A percentile compares a stretch with the other conserved stretches of the same genome.
Conservation (phyloP, 129 eudicot genomes). For the Glebionis coronaria region DNA sequence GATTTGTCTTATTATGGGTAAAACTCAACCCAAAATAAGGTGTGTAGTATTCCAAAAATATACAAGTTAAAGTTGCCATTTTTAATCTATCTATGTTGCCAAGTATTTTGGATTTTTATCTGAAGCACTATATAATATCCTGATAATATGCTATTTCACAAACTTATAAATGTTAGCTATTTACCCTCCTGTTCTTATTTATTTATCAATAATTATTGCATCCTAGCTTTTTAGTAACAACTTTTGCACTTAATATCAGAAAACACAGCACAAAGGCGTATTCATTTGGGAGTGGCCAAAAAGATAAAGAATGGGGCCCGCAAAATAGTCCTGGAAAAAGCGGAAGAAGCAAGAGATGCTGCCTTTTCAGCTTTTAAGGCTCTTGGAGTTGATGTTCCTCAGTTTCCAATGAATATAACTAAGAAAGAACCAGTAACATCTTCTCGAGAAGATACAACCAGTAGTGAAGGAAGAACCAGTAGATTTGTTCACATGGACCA, state of each 20-base stretch:
- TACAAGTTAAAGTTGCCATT: neutral
- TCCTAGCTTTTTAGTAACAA: constrained; percentile 13
- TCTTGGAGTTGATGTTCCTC: constrained; percentile 80
- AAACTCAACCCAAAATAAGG: neutral
- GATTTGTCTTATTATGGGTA: neutral
- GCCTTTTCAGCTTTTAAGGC: constrained; percentile 97
- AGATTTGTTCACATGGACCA: constrained; percentile 33
- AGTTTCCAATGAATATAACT: constrained; percentile 39
- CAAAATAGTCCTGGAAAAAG: constrained; percentile 86
- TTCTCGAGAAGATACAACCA: constrained; percentile 53
- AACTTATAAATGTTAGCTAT: constrained; percentile 9
- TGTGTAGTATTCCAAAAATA: neutral
- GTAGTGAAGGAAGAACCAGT: constrained; percentile 53
- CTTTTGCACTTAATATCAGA: constrained; percentile 26
- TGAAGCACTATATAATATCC: neutral
- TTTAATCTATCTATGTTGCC: neutral
- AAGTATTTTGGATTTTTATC: constrained; percentile 1
- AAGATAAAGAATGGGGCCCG: constrained; percentile 95
- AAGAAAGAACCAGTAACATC: constrained; percentile 45
- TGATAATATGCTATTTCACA: neutral
- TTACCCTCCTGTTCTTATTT: constrained; percentile 1
- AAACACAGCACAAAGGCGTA: constrained; percentile 58
- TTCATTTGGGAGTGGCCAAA: constrained; percentile 89
- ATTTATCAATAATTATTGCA: constrained; percentile 5
- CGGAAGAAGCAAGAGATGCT: constrained; percentile 93